Evolutionary conservation across 1,139 yeast species (phyloP), one percentile per base, ranked within the genome.

Genomic region (Lodderomyces oxycetoniae): DNA sequence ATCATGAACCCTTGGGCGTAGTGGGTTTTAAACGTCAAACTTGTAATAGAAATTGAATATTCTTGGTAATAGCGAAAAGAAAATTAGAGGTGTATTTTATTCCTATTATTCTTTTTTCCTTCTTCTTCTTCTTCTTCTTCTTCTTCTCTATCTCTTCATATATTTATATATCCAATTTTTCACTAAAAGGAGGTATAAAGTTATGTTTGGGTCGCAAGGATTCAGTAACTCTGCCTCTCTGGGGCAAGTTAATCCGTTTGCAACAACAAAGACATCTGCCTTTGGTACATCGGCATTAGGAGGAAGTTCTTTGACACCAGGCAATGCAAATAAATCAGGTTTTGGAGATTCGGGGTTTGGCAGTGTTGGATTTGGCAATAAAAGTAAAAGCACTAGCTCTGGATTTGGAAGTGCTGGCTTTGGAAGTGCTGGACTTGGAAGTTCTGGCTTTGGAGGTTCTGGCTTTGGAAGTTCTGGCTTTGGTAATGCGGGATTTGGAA

Each of bases 141-240:
- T n/a, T n/a, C n/a, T n/a, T n/a, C n/a, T n/a, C n/a, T 19, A 19
- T 19, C 7, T 19, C 7, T 19, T 7, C 10, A 19, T 19, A 19
- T 19, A 19, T 19, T 7, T 19, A 19, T 19, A 19, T 19, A 19
- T 19, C 7, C 10, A 19, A 19, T 19, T 19, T 19, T 19, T 19
- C 10, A 10, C 22, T 19, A 19, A 10, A 7, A 19, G 22, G 9
- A 7, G 22, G 10, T 19, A 10, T 7, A 19, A 7, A 27, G 11
- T 15, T 17, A 30, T 17, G 34, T 41, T 42, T 36, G 46, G 46
- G 10, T 38, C 41, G 9, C 39, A 40, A 12, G 55, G 50, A 5
- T 51, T 54, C 45, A 59, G 59, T 5, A 32, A 41, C 10, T 23
- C 38, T 20, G 48, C 46, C 7, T 43, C 46, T 40, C 47, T 44